A percentile compares a stretch with the other conserved stretches of the same genome.
phyloP scores from a whole-genome alignment of 441 rosid genomes.

The Pelargonium australe region DNA sequence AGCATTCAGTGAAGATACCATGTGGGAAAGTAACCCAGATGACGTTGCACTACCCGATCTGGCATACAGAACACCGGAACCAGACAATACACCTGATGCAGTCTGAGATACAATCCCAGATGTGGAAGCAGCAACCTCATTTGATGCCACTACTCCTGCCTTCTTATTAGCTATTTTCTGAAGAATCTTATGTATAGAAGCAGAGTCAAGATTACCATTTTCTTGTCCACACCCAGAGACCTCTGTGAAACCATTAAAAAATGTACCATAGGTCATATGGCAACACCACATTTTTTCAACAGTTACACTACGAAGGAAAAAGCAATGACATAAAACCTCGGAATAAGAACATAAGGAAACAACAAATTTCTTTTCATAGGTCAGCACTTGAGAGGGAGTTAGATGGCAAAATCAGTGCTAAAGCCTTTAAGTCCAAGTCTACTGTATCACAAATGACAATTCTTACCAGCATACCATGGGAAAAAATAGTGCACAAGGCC shows the following conservation, averaged over 20 bases:
- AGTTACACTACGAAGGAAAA: too few species aligned
- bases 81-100: slow-evolving; percentile 85
- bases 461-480: neutral
- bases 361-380: neutral
- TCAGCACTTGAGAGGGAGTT: neutral
- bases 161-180: slow-evolving; percentile 52
- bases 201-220: slow-evolving; percentile 55
- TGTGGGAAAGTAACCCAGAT: slow-evolving; percentile 73
- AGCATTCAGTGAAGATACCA: slow-evolving; percentile 72
- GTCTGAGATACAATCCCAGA: slow-evolving; percentile 87
- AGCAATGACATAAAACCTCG: too few species aligned
- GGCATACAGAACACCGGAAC: slow-evolving; percentile 90
- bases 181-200: slow-evolving; percentile 50
- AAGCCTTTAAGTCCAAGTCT: neutral
- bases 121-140: slow-evolving; percentile 61
- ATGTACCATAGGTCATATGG: neutral
- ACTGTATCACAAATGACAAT: neutral
- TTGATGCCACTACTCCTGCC: slow-evolving; percentile 38
- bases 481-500: neutral
- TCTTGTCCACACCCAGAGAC: slow-evolving; percentile 75
- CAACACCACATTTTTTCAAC: too few species aligned
- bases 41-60: slow-evolving; percentile 89
- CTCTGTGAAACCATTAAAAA: slow-evolving; percentile 43
- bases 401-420: neutral
- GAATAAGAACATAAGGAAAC: too few species aligned